Percentiles rank a stretch among this genome's conserved stretches.
phyloP scores from a whole-genome alignment of 148 eudicot species.

The Cornus florida region DNA sequence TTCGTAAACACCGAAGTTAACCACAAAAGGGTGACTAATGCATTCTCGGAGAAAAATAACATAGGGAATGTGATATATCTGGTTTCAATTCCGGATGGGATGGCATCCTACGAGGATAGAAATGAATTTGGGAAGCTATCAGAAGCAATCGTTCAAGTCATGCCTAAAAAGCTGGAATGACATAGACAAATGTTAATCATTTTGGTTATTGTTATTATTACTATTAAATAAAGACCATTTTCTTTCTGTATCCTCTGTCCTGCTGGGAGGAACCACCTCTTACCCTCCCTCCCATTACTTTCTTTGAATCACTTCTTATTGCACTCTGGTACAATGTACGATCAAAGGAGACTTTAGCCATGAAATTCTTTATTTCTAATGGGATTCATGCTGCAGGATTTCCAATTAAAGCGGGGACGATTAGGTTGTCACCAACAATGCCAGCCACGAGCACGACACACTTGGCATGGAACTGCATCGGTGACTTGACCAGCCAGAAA shows the following conservation, averaged over 20 bases:
- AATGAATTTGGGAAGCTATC: conserved; percentile 18
- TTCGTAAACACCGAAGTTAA: conserved; percentile 29
- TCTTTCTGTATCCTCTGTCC: too few relatives aligned
- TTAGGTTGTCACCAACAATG: conserved; percentile 1
- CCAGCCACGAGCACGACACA: background rate
- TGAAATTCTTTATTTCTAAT: background rate
- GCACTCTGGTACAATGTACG: too few relatives aligned
- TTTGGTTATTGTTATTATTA: too few relatives aligned
- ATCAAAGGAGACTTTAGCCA: background rate
- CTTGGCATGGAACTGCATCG: conserved; percentile 20
- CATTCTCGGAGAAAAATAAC: conserved; percentile 7
- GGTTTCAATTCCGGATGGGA: conserved; percentile 31
- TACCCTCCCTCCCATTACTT: background rate
- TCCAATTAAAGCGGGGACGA: background rate
- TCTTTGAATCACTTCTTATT: too few relatives aligned
- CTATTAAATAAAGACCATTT: too few relatives aligned
- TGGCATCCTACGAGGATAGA: conserved; percentile 27
- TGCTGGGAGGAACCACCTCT: too few relatives aligned
- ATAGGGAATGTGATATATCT: conserved; percentile 14
- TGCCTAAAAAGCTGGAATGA: conserved; percentile 34
- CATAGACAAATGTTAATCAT: too few relatives aligned
- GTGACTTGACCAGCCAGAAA: background rate
- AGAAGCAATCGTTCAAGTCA: conserved; percentile 1
- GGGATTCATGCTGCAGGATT: background rate
- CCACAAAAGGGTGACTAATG: conserved; percentile 18